phyloP scores from a whole-genome alignment of 2,329 filamentous ascomycete genomes.

The Macrophomina pseudophaseolina region DNA sequence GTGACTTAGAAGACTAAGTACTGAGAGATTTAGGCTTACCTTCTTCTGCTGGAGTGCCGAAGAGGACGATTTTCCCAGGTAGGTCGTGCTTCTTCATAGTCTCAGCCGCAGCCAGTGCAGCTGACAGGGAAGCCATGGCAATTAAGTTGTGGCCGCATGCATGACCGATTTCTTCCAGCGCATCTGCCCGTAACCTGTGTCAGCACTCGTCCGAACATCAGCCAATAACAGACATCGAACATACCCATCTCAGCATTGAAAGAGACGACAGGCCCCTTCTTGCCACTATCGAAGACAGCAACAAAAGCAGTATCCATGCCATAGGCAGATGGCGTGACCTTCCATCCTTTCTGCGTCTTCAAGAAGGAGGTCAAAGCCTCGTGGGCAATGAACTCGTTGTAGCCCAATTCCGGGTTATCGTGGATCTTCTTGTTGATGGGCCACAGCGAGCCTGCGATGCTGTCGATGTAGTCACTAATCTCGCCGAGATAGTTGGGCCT shows the following conservation, averaged over 20 bases:
- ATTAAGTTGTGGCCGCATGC: conserved; percentile 55
- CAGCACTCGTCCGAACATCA: not conserved
- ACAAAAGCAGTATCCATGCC: conserved; percentile 60
- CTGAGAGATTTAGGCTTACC: conserved; percentile 26
- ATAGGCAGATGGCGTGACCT: conserved; percentile 58
- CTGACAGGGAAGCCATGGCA: conserved; percentile 45
- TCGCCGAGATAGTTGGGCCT: conserved; percentile 26
- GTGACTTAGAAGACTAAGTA: no score
- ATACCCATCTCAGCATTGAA: conserved; percentile 50
- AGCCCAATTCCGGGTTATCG: conserved; percentile 58
- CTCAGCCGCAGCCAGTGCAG: conserved; percentile 44
- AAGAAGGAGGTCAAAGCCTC: conserved; percentile 57
- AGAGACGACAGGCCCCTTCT: conserved; percentile 52
- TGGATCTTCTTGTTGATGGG: conserved; percentile 57
- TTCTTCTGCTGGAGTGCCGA: conserved; percentile 55
- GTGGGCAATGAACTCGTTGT: conserved; percentile 57
- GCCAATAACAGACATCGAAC: not conserved
- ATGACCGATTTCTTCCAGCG: conserved; percentile 48
- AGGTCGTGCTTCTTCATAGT: conserved; percentile 37
- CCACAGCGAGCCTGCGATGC: conserved; percentile 48
- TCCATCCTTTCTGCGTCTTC: conserved; percentile 51
- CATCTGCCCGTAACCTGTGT: conserved; percentile 35
- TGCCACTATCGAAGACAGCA: conserved; percentile 55
- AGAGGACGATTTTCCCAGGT: conserved; percentile 44
- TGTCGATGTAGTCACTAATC: conserved; percentile 50